phyloP scores from a whole-genome alignment of 78 protist species.

The Planoprotostelium fungivorum region DNA sequence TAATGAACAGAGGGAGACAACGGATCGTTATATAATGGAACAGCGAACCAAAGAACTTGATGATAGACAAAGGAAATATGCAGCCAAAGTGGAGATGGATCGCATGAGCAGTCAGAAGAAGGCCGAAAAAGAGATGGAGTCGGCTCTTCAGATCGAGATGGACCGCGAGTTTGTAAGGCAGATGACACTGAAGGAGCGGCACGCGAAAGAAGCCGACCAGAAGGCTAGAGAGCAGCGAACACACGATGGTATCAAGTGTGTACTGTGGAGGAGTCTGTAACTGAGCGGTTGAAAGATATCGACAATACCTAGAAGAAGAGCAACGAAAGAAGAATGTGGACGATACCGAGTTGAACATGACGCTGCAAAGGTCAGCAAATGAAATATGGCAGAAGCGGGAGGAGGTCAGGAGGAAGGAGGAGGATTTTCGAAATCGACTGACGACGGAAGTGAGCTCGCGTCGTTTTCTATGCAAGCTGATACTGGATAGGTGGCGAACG shows the following conservation, averaged over 20 bases:
- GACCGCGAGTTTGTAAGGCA: not conserved
- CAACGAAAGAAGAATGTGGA: not conserved
- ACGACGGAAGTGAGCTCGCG: not conserved
- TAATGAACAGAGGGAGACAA: not conserved
- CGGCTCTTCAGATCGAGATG: not conserved
- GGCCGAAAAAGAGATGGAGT: not conserved
- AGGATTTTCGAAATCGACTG: not conserved
- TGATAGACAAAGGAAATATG: not conserved
- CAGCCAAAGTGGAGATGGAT: not conserved
- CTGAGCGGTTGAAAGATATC: not conserved
- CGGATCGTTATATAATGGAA: not conserved
- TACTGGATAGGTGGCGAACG: not conserved
- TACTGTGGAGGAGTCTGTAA: too few relatives aligned
- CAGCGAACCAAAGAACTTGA: not conserved
- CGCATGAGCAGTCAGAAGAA: not conserved
- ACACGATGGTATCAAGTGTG: not conserved
- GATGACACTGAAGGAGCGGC: not conserved
- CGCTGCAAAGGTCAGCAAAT: not conserved
- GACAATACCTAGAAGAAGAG: not conserved
- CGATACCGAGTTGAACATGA: not conserved
- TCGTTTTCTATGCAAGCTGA: not conserved
- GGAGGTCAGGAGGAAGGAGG: not conserved
- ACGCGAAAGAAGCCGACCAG: not conserved
- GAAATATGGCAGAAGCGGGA: not conserved
- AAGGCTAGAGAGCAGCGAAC: not conserved